Evolutionary conservation across 129 eudicot species (phyloP).

Genomic region (Helianthus annuus): DNA sequence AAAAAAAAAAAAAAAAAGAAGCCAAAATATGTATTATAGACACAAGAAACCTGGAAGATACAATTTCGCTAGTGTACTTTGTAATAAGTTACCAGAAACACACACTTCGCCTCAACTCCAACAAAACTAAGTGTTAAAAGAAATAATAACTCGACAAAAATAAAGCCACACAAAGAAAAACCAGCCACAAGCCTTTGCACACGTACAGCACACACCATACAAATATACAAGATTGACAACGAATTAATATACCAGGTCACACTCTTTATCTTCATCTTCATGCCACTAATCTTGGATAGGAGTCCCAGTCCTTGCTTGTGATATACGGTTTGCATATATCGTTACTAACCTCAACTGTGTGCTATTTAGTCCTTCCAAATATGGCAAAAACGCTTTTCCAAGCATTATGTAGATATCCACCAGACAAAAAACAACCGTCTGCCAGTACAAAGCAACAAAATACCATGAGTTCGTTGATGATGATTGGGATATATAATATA

Average conservation of each 20-base stretch:
- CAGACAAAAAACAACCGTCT: slow-evolving; percentile 97
- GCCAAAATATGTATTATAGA: slow-evolving; percentile 19
- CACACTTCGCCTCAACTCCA: slow-evolving; percentile 33
- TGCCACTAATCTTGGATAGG: slow-evolving; percentile 53
- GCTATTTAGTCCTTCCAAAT: slow-evolving; percentile 90
- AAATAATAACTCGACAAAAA: slow-evolving; percentile 11
- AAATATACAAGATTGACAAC: slow-evolving; percentile 36
- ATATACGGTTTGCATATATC: slow-evolving; percentile 91
- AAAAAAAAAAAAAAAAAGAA: not conserved
- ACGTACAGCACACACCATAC: slow-evolving; percentile 26
- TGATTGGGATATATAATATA: not conserved
- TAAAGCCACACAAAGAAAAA: slow-evolving; percentile 29
- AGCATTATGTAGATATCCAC: slow-evolving; percentile 97
- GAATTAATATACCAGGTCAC: slow-evolving; percentile 21
- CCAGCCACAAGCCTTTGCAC: slow-evolving; percentile 27
- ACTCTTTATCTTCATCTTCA: slow-evolving; percentile 14
- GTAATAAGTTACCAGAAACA: slow-evolving; percentile 19
- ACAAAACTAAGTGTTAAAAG: slow-evolving; percentile 21
- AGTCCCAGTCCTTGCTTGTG: slow-evolving; percentile 89
- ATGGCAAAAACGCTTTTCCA: slow-evolving; percentile 83
- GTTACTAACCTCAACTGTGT: slow-evolving; percentile 93
- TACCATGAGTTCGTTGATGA: not conserved
- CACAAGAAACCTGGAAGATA: slow-evolving; percentile 19
- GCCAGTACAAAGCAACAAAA: slow-evolving; percentile 36
- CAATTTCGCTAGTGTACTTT: slow-evolving; percentile 21